phyloP scores from a whole-genome alignment of 2,329 filamentous ascomycete genomes.

The Zalaria sp. region DNA sequence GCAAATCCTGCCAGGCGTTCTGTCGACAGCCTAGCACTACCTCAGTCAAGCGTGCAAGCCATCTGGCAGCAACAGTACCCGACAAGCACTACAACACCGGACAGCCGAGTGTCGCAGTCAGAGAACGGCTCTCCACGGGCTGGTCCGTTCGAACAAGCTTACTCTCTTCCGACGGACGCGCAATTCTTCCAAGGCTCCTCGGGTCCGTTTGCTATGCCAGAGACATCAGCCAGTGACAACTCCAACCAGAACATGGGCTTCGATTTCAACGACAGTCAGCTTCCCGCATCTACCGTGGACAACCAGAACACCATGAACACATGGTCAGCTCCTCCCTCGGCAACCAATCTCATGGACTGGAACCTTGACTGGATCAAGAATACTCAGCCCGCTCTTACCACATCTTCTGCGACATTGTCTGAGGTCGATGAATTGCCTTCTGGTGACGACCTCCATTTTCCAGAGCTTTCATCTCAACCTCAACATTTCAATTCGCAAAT shows the following conservation, averaged over 20 bases:
- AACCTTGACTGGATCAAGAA: constrained; percentile 2
- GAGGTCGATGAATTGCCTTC: constrained; percentile 22
- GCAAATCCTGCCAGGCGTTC: constrained; percentile 31
- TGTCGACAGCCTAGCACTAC: constrained; percentile 34
- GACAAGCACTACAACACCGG: background rate
- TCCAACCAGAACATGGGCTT: constrained; percentile 4
- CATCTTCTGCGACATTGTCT: constrained; percentile 23
- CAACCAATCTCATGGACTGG: constrained; percentile 3
- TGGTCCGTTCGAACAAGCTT: background rate
- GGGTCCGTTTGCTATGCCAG: background rate
- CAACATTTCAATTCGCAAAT: constrained; percentile 12
- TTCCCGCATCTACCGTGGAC: constrained; percentile 1
- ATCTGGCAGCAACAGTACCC: background rate
- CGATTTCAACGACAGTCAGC: background rate
- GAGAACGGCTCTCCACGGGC: constrained; percentile 3
- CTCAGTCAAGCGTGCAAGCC: constrained; percentile 1
- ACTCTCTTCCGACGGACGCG: background rate
- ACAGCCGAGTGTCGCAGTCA: background rate
- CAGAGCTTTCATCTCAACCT: constrained; percentile 17
- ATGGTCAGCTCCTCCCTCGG: constrained; percentile 4
- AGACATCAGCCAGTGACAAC: constrained; percentile 1
- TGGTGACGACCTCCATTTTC: constrained; percentile 17
- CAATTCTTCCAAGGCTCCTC: background rate
- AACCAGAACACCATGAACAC: constrained; percentile 2
- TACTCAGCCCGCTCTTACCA: constrained; percentile 21